Base-by-base conservation (phyloP, 139 green algal species). In the Diplosphaera chodatii region DNA sequence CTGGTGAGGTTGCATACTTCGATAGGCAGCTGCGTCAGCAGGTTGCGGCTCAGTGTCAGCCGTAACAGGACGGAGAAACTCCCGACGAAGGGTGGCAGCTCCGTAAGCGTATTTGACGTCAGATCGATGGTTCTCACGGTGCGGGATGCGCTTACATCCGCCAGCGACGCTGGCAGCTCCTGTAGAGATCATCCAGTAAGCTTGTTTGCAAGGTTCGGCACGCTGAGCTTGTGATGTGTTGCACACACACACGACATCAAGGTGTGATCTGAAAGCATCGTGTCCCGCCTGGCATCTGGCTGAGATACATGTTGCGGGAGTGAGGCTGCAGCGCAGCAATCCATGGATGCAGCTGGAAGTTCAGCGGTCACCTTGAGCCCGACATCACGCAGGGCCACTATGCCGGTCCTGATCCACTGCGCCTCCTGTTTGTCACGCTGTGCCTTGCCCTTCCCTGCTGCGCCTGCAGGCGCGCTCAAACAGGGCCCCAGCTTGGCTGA, bases 351-450 rank as follows among this genome's bases (percentile, higher is more conserved):
- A n/a, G n/a, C n/a, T n/a, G n/a, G n/a, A n/a, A n/a, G n/a, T n/a
- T n/a, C n/a, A n/a, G n/a, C n/a, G n/a, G n/a, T n/a, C n/a, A 72
- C 67, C 67, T 72, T 72, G 33, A 72, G n/a, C 22, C 64, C 64
- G 67, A 28, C 62, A 23, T 72, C 67, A 23, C 67, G 67, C n/a
- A 72, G 28, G 6, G 67, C 37, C 16, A 72, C 27, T 22, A 56
- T 37, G 20, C 67, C 67, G 1, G 67, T 72, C 20, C 21, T 16
- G 10, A 21, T 20, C 67, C 67, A 72, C 18, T 65, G 59, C n/a
- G 4, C 37, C 6, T 72, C 31, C 25, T 40, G 67, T 37, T 64
- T 40, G 13, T 3, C 3, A 10, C 18, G 16, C 13, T 27, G 16
- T 3, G 48, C 48, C 18, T 18, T 59, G 48, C 48, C 48, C 8